Base-by-base conservation (phyloP, 2,329 filamentous ascomycete species). In the Mycosphaerelloides madeirae region DNA sequence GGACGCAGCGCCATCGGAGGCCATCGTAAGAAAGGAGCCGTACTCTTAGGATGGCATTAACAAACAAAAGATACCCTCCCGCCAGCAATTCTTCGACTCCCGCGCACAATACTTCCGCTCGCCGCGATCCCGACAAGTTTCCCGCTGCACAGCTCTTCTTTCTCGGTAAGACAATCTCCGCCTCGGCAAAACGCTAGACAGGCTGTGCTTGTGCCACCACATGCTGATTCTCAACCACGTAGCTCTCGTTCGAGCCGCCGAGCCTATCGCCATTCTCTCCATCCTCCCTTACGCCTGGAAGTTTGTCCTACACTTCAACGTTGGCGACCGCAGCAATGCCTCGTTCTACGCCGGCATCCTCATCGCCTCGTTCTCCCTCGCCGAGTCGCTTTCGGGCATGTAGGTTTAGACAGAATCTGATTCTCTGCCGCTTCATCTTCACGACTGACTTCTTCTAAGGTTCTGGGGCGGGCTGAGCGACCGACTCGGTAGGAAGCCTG, bases 231-330 rank as follows among this genome's bases (percentile, higher is more conserved):
- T 18, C n/a, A 14, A 36, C 34, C 22, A 11, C 18, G 20, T 58
- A 95, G 89, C 88, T 65, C 87, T 95, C 74, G 90, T 94, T 63
- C 87, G 90, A 52, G 80, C 96, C 55, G 87, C 89, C 41, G 90
- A 96, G 68, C 90, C 90, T 16, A 91, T 96, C 58, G 89, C 90
- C 39, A 78, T 96, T 53, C 95, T 89, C 1, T 93, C 87, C 61
- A 93, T 95, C 67, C 94, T 91, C 59, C 90, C 90, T 15, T 96
- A 95, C 67, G 87, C 87, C 48, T 94, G 85, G 85, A 78, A 84
- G 48, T 81, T 91, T 56, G 83, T 91, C 55, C 86, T 86, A 67
- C 76, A 81, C 56, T 88, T 88, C 66, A 62, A 86, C 31, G 76
- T 90, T 56, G 85, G 84, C 50, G 76, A 79, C 57, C 79, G 81